phyloP scores from a whole-genome alignment of 2,329 filamentous ascomycete genomes.

The Claviceps maximensis region DNA sequence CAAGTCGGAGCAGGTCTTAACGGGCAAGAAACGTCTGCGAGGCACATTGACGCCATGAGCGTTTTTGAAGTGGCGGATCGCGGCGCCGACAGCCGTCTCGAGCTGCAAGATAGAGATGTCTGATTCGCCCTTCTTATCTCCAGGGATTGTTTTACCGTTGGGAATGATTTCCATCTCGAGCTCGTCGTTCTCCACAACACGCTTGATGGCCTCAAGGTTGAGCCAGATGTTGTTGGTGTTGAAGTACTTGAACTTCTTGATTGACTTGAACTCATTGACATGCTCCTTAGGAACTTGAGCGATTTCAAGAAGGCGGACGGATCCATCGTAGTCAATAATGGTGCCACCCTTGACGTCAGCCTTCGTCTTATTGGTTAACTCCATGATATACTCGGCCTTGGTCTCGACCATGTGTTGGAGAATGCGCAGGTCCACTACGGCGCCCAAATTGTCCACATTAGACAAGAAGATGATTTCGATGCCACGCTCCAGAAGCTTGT shows the following conservation, averaged over 20 bases:
- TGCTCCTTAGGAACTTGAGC: constrained; percentile 99
- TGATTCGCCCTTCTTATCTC: constrained; percentile 98
- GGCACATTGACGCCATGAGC: constrained; percentile 98
- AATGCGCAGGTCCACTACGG: constrained; percentile 94
- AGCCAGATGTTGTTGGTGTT: constrained; percentile 99
- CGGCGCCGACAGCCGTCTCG: constrained; percentile 94
- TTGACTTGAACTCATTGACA: constrained; percentile 99
- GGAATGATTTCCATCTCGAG: constrained; percentile 99
- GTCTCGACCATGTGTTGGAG: constrained; percentile 99
- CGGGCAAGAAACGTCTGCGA: constrained; percentile 91
- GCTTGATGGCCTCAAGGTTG: constrained; percentile 94
- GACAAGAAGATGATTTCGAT: constrained; percentile 98
- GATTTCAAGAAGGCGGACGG: constrained; percentile 92
- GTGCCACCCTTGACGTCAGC: constrained; percentile 99
- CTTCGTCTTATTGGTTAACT: constrained; percentile 99
- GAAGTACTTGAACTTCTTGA: constrained; percentile 99
- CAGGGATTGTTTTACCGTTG: constrained; percentile 96
- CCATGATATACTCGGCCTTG: constrained; percentile 97
- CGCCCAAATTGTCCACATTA: constrained; percentile 97
- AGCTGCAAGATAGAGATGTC: constrained; percentile 96
- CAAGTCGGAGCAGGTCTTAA: constrained; percentile 99
- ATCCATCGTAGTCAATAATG: constrained; percentile 98
- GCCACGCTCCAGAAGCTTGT: constrained; percentile 87
- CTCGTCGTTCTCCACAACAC: constrained; percentile 95
- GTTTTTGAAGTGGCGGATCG: constrained; percentile 97